These are phyloP conservation scores for Entomortierella chlamydospora DNA, from an alignment of 192 early-diverging fungal species.

Conservation along the genomic window DNA sequence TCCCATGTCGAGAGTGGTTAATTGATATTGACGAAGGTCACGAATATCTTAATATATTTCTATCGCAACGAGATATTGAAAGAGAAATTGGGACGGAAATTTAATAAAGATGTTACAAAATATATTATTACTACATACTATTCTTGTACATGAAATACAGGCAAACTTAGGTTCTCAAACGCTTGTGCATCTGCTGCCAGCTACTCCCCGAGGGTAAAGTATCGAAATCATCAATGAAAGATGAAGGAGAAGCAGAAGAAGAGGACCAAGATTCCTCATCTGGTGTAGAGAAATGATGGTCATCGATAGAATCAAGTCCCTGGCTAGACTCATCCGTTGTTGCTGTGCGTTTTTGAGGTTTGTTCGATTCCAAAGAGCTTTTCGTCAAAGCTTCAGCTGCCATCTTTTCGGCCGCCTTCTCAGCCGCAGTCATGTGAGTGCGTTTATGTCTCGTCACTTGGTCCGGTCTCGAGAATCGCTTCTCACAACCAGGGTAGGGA, in stretches of 20 bases:
- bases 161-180: slow-evolving; percentile 9
- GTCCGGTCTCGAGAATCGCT: slow-evolving; percentile 66
- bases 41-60: too few species aligned
- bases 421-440: slow-evolving; percentile 41
- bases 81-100: too few species aligned
- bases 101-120: too few species aligned
- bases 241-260: slow-evolving; percentile 14
- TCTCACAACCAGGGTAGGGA: slow-evolving; percentile 57
- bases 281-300: not conserved
- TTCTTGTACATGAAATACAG: not conserved
- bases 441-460: slow-evolving; percentile 51
- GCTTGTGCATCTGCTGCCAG: slow-evolving; percentile 13
- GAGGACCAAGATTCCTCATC: slow-evolving; percentile 20
- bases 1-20: too few species aligned
- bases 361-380: not conserved
- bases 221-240: slow-evolving; percentile 11
- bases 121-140: too few species aligned
- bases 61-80: too few species aligned
- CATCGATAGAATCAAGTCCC: not conserved
- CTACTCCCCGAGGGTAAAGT: not conserved
- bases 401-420: slow-evolving; percentile 34
- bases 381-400: slow-evolving; percentile 14
- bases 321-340: slow-evolving; percentile 5
- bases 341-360: slow-evolving; percentile 19
- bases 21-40: too few species aligned